A percentile compares a stretch with the other conserved stretches of the same genome.
Conservation (phyloP, 768 basidiomycete species). For the Suillus hirtellus region DNA sequence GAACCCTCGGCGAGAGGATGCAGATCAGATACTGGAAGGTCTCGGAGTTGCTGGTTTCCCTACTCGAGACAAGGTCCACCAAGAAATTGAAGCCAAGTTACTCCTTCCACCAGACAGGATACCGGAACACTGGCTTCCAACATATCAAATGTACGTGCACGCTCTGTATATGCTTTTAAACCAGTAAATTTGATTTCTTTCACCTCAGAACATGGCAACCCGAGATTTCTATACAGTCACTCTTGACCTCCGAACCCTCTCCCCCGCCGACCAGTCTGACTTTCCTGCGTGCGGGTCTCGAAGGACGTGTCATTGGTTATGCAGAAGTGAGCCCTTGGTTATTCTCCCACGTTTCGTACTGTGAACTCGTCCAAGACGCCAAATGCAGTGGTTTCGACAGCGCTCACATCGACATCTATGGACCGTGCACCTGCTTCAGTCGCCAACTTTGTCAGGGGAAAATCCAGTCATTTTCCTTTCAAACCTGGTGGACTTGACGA, state of each 20-base stretch:
- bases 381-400: conserved; percentile 57
- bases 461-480: conserved; percentile 91
- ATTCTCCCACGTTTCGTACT: conserved; percentile 9
- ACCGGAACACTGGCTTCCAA: conserved; percentile 71
- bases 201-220: conserved; percentile 69
- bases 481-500: conserved; percentile 91
- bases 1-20: conserved; percentile 41
- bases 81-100: conserved; percentile 73
- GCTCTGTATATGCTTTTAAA: conserved; percentile 10
- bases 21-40: conserved; percentile 46
- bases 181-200: conserved; percentile 16
- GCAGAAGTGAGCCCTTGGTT: conserved; percentile 56
- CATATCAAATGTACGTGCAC: conserved; percentile 76
- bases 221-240: conserved; percentile 56
- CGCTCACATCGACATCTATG: conserved; percentile 82
- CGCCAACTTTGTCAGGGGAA: conserved; percentile 88
- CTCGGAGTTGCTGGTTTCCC: conserved; percentile 62
- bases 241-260: conserved; percentile 66
- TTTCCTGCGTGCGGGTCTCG: conserved; percentile 76
- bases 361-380: conserved; percentile 43
- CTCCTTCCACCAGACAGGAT: conserved; percentile 67
- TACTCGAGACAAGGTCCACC: conserved; percentile 57
- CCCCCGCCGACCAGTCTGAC: conserved; percentile 73
- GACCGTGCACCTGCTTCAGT: conserved; percentile 80
- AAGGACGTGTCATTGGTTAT: conserved; percentile 81